phyloP scores from a whole-genome alignment of 345 rosid genomes.

The Schrenkiella parvula region DNA sequence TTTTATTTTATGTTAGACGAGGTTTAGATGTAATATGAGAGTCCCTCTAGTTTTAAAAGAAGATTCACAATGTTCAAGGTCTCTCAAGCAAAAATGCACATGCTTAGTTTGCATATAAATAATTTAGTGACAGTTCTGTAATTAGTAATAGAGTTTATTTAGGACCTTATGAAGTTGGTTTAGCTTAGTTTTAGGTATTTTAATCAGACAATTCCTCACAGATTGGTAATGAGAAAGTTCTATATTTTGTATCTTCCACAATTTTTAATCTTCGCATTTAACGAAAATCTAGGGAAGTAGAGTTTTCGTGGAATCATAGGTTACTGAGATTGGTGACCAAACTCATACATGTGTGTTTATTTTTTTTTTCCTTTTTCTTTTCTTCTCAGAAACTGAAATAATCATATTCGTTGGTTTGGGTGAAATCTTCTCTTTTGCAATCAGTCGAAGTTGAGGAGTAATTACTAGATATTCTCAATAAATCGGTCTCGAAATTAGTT shows the following conservation, averaged over 20 bases:
- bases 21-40: neutral
- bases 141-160: neutral
- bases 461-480: neutral
- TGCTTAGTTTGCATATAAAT: neutral
- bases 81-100: neutral
- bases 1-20: neutral
- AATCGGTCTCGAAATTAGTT: neutral
- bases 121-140: neutral
- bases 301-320: neutral
- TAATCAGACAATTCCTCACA: neutral
- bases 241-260: neutral
- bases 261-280: neutral
- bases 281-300: neutral
- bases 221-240: neutral
- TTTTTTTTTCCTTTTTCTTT: neutral
- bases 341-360: neutral
- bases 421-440: too few relatives aligned
- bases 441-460: neutral
- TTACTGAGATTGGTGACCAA: neutral
- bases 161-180: neutral
- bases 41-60: neutral
- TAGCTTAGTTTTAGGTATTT: neutral
- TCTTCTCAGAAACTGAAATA: neutral
- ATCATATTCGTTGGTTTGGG: neutral
- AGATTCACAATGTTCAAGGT: neutral